These are phyloP conservation scores for Ceratocystis cacaofunesta DNA, from an alignment of 2,329 filamentous ascomycete genomes.

Conservation along the genomic window DNA sequence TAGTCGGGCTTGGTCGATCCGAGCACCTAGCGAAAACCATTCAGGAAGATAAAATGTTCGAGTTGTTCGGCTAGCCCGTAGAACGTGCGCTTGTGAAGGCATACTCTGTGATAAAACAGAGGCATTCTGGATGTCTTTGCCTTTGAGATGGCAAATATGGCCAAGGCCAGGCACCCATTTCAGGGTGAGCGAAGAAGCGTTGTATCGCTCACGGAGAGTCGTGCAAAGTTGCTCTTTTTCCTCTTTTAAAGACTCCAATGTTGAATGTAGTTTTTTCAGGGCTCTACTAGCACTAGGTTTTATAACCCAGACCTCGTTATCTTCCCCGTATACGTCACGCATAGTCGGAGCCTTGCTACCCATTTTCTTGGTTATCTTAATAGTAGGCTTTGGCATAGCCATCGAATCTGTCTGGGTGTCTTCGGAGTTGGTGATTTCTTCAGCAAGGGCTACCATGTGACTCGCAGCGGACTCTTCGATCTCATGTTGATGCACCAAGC, in stretches of 20 bases:
- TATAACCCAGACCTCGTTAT: slow-evolving; percentile 50
- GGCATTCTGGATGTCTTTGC: slow-evolving; percentile 46
- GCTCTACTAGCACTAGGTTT: slow-evolving; percentile 50
- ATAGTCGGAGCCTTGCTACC: slow-evolving; percentile 29
- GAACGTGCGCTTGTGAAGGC: slow-evolving; percentile 28
- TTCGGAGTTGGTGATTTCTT: slow-evolving; percentile 54
- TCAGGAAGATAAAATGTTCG: slow-evolving; percentile 68
- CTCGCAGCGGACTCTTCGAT: slow-evolving; percentile 57
- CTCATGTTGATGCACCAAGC: slow-evolving; percentile 55
- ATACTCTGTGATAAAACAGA: slow-evolving; percentile 14
- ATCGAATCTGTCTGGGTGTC: slow-evolving; percentile 43
- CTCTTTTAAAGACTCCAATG: slow-evolving; percentile 43
- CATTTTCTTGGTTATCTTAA: slow-evolving; percentile 26
- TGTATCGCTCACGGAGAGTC: slow-evolving; percentile 45
- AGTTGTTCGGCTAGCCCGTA: slow-evolving; percentile 72
- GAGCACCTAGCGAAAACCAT: slow-evolving; percentile 70
- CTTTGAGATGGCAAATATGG: slow-evolving; percentile 81
- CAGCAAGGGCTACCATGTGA: slow-evolving; percentile 57
- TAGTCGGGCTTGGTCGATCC: slow-evolving; percentile 61
- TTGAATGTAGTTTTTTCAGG: slow-evolving; percentile 51
- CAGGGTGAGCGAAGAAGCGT: slow-evolving; percentile 53
- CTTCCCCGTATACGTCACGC: slow-evolving; percentile 43
- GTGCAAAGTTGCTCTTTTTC: slow-evolving; percentile 48
- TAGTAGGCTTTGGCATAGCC: slow-evolving; percentile 35
- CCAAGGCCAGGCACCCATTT: slow-evolving; percentile 79